Evolutionary conservation across 345 rosid species (phyloP), one percentile per base, ranked within the genome.

Genomic region (Melaleuca alternifolia): DNA sequence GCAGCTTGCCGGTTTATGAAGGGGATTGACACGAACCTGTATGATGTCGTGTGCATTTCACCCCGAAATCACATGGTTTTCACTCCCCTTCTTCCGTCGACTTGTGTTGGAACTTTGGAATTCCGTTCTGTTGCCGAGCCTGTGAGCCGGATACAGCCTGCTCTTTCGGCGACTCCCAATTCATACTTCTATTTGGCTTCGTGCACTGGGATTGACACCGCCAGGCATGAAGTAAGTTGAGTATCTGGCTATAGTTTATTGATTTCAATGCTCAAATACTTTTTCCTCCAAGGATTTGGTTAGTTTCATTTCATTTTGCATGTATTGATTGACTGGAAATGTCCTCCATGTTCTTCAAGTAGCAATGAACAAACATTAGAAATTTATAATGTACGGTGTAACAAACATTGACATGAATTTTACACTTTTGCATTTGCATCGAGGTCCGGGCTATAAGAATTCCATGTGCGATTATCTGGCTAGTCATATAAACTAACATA

Each of bases 91-190:
- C 37, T 82, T 51, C 84, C 21, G 21, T 82, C 52, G 6, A 53
- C 84, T 15, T 93, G 95, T 87, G 95, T 94, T 59, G 94, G 96
- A 51, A 97, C 99, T 28, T 94, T 96, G 44, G 99, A 96, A 88
- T 97, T 97, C 85, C 93, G 99, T 75, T 95, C 98, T 2, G 98
- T 96, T 28, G 97, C 95, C 24, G 99, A 97, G 83, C 98, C 99
- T 37, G 95, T 97, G 65, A 92, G 91, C 79, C 93, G 90, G 89
- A 96, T 97, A 65, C 99, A 97, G 87, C 89, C 97, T 54, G 93
- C 99, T 26, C 90, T 97, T 89, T 91, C 98, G 11, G 54, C 94
- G 54, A 91, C 89, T 82, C 97, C 99, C 11, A 91, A 92, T 89
- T 97, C 99, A 2, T 94, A 96, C 91, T 96, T 96, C 88, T 97